phyloP scores from a whole-genome alignment of 169 alveolate genomes.

The Eimeria acervulina region DNA sequence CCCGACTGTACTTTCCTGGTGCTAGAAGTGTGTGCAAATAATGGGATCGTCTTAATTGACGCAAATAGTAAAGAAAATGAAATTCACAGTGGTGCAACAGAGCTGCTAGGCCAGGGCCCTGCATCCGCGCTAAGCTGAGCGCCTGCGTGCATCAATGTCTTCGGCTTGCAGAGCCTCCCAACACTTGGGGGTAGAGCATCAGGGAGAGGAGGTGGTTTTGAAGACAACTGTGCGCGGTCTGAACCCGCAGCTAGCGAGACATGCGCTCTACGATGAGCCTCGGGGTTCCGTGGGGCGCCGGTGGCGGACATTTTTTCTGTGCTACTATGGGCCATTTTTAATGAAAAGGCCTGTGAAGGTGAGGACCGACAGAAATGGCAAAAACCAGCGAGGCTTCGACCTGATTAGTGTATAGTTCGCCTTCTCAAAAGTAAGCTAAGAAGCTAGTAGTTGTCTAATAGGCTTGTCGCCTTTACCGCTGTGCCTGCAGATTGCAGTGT shows the following conservation, averaged over 20 bases:
- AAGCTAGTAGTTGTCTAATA: background rate
- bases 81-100: background rate
- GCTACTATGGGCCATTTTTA: constrained; percentile 86
- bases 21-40: background rate
- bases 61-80: background rate
- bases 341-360: constrained; percentile 85
- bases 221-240: constrained; percentile 76
- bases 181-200: background rate
- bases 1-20: background rate
- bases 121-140: background rate
- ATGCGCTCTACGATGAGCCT: constrained; percentile 86
- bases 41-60: no score
- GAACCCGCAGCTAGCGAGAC: constrained; percentile 76
- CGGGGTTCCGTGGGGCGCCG: constrained; percentile 88
- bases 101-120: background rate
- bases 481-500: constrained; percentile 79
- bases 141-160: background rate
- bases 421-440: no score
- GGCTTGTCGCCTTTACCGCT: background rate
- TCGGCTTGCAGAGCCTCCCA: constrained; percentile 30
- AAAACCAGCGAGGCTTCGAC: background rate
- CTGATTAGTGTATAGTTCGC: no score
- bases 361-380: background rate
- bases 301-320: constrained; percentile 85
- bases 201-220: constrained; percentile 47